Base-by-base conservation (phyloP, 345 rosid species). In the Sonneratia caseolaris region DNA sequence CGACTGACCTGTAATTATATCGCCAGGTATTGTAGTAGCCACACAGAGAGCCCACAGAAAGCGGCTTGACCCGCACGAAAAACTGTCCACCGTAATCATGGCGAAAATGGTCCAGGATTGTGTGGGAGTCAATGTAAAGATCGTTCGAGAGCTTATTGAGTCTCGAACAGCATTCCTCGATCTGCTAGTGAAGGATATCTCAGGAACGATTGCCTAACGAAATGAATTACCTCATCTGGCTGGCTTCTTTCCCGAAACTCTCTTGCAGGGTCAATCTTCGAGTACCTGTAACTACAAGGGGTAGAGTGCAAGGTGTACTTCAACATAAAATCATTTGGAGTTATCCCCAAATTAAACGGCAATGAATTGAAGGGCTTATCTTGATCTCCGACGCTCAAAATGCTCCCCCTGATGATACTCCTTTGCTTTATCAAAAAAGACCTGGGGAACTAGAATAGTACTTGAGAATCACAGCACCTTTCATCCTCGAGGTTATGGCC, bases 341-440 rank as follows among this genome's bases (percentile, higher is more conserved):
- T 35, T 22, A 53, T 18, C 4, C 56, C n/a, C 27, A 49, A 48
- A 70, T 21, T 16, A 70, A 70, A 70, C 9, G 27, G 7, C 37
- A 70, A 48, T 6, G 72, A 43, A 27, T 48, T 27, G 40, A 48
- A 53, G 19, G 64, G 19, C 35, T 70, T 64, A 18, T 3, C 37
- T 48, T 36, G 38, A 55, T 51, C n/a, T 70, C 42, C 18, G 38
- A 51, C 51, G 72, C 64, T 70, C 22, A 64, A 70, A 5, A 70
- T 70, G 72, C 42, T 70, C 62, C 72, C 72, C 40, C n/a, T 24
- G 4, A 70, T 21, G 43, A 51, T 51, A 51, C 38, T 70, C 22
- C 72, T 70, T 18, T 51, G 72, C 21, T 11, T 27, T 9, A 70
- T 15, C 1, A 45, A 70, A 4, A 70, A 70, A 10, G 47, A 48